phyloP scores from a whole-genome alignment of 352 stramenopile species.

The Phytopythium litorale region DNA sequence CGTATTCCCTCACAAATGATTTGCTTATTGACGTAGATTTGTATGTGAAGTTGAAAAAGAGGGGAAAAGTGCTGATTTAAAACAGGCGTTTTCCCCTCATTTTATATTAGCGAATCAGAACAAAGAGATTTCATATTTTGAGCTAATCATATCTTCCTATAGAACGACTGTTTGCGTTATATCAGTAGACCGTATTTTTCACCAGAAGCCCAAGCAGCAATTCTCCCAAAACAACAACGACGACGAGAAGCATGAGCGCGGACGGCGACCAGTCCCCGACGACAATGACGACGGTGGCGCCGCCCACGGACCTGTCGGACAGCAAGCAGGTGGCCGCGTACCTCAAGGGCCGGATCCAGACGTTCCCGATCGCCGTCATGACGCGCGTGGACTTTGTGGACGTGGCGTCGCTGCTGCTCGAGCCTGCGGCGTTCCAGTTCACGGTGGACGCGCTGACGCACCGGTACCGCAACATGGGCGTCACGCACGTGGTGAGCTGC shows the following conservation, averaged over 20 bases:
- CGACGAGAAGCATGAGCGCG: slow-evolving; percentile 15
- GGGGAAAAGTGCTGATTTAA: too few species aligned
- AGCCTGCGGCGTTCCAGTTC: slow-evolving; percentile 68
- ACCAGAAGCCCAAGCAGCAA: too few species aligned
- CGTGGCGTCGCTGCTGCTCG: slow-evolving; percentile 67
- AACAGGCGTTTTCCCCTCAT: too few species aligned
- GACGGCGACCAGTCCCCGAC: neutral
- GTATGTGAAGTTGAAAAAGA: too few species aligned
- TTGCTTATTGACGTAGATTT: too few species aligned
- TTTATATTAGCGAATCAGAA: too few species aligned
- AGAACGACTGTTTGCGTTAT: too few species aligned
- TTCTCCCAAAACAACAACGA: neutral
- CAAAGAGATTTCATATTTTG: too few species aligned
- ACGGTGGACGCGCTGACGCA: slow-evolving; percentile 64
- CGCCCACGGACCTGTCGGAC: slow-evolving; percentile 38
- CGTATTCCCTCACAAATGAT: too few species aligned
- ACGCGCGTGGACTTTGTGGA: slow-evolving; percentile 62
- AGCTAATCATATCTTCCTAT: too few species aligned
- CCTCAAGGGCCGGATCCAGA: slow-evolving; percentile 64
- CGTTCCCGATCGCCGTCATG: slow-evolving; percentile 59
- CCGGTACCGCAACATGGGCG: slow-evolving; percentile 46
- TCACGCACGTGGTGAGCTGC: slow-evolving; percentile 81
- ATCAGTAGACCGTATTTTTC: too few species aligned
- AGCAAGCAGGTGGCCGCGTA: slow-evolving; percentile 51
- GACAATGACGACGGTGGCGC: neutral